Conservation (phyloP, 1,139 yeast species). For the Lodderomyces parapsilosis region DNA sequence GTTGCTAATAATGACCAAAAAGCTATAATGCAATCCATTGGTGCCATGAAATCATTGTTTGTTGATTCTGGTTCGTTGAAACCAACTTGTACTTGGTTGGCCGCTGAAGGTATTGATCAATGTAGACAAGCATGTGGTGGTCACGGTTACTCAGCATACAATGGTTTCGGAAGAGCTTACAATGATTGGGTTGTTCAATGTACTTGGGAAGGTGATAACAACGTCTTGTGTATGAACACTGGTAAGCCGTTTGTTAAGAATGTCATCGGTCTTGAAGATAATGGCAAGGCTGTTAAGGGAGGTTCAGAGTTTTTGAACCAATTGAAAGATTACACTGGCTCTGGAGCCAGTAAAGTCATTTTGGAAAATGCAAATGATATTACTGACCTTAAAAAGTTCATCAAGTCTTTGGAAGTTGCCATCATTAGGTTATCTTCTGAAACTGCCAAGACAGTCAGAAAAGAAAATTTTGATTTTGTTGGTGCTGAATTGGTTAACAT, state of each 20-base stretch:
- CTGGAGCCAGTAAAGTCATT: conserved; percentile 22
- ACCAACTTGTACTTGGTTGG: conserved; percentile 50
- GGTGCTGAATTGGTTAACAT: conserved; percentile 59
- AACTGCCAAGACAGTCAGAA: conserved; percentile 30
- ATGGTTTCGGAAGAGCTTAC: conserved; percentile 48
- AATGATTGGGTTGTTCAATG: conserved; percentile 53
- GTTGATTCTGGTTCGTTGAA: conserved; percentile 49
- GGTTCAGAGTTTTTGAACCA: conserved; percentile 40
- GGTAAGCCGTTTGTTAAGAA: conserved; percentile 48
- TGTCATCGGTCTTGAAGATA: conserved; percentile 27
- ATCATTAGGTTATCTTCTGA: conserved; percentile 39
- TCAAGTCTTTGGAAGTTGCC: conserved; percentile 41
- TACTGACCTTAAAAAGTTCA: conserved; percentile 30
- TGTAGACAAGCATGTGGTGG: conserved; percentile 55
- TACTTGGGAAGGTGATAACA: conserved; percentile 57
- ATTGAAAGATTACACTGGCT: conserved; percentile 27
- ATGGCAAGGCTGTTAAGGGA: conserved; percentile 37
- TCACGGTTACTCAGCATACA: conserved; percentile 49
- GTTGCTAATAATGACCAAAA: conserved; percentile 35
- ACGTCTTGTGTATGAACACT: conserved; percentile 44
- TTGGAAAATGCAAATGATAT: conserved; percentile 30
- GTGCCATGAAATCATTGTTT: conserved; percentile 43
- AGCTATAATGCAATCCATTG: conserved; percentile 38
- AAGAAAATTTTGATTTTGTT: conserved; percentile 42
- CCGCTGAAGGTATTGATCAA: conserved; percentile 46